These are phyloP conservation scores for Mallotus nudiflorus DNA, from an alignment of 345 rosid species.

Conservation along the genomic window DNA sequence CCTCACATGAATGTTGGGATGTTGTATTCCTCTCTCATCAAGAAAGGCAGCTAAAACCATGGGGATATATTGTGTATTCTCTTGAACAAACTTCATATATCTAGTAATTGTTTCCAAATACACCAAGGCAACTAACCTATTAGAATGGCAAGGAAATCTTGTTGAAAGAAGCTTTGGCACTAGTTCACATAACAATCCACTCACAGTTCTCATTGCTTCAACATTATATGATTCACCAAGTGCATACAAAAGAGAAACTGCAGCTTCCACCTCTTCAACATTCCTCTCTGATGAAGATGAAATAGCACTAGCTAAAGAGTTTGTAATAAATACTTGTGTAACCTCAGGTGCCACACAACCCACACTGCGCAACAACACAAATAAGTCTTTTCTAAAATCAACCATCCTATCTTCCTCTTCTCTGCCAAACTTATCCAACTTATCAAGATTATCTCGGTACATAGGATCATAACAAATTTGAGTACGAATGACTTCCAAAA, in stretches of 20 bases:
- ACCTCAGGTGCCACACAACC: conserved; percentile 88
- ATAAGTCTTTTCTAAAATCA: conserved; percentile 81
- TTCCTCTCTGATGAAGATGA: conserved; percentile 59
- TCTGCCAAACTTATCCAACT: conserved; percentile 74
- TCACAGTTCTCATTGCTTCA: conserved; percentile 65
- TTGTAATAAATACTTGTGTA: conserved; percentile 71
- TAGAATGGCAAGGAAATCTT: conserved; percentile 78
- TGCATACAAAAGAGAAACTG: conserved; percentile 88
- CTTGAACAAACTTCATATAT: conserved; percentile 82
- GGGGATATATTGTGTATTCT: conserved; percentile 65
- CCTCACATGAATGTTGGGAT: conserved; percentile 72
- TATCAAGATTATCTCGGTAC: conserved; percentile 67
- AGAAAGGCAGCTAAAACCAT: conserved; percentile 78
- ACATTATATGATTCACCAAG: conserved; percentile 85
- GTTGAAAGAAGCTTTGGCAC: conserved; percentile 75
- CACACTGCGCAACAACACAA: conserved; percentile 73
- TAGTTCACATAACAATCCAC: conserved; percentile 66
- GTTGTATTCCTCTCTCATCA: conserved; percentile 96
- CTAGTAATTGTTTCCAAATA: conserved; percentile 82
- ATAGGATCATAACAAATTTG: conserved; percentile 77
- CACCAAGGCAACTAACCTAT: conserved; percentile 80
- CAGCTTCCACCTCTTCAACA: conserved; percentile 95
- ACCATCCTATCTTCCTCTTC: conserved; percentile 92
- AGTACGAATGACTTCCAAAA: conserved; percentile 72
- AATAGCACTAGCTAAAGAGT: conserved; percentile 64